Evolutionary conservation across 306 rosid species (phyloP).

Genomic region (Sicyos baderoa): DNA sequence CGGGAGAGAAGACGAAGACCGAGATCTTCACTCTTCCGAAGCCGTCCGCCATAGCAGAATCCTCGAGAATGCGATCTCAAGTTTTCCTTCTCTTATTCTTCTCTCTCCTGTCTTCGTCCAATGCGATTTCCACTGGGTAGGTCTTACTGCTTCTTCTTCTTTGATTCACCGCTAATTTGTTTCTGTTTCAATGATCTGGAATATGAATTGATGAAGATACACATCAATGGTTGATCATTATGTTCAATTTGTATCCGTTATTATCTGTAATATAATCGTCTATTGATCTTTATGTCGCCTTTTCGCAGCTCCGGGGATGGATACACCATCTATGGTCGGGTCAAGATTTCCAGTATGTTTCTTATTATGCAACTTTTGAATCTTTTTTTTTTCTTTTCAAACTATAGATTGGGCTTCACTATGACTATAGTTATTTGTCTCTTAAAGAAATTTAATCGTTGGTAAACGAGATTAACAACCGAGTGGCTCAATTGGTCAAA

Average conservation of each 20-base stretch:
- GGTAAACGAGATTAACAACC: too few species aligned
- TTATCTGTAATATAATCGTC: neutral
- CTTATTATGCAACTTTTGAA: neutral
- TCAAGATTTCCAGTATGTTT: constrained; percentile 67
- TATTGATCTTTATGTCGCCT: neutral
- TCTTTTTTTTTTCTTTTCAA: too few species aligned
- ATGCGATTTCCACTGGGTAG: constrained; percentile 63
- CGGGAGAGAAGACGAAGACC: too few species aligned
- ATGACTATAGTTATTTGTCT: neutral
- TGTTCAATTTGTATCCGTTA: neutral
- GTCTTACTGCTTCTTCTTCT: constrained; percentile 15
- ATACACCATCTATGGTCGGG: constrained; percentile 73
- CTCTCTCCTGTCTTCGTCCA: constrained; percentile 39
- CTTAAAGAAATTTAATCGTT: neutral
- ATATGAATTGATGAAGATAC: neutral
- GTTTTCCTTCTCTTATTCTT: constrained; percentile 35
- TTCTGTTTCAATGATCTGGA: neutral
- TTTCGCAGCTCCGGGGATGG: constrained; percentile 62
- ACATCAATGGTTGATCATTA: neutral
- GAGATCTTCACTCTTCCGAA: constrained; percentile 8
- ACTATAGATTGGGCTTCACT: neutral
- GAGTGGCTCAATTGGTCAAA: too few species aligned
- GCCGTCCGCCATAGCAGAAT: neutral
- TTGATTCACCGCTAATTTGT: neutral
- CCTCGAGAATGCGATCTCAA: constrained; percentile 36